phyloP scores from a whole-genome alignment of 257 asterid genomes.

The Primulina huaijiensis region DNA sequence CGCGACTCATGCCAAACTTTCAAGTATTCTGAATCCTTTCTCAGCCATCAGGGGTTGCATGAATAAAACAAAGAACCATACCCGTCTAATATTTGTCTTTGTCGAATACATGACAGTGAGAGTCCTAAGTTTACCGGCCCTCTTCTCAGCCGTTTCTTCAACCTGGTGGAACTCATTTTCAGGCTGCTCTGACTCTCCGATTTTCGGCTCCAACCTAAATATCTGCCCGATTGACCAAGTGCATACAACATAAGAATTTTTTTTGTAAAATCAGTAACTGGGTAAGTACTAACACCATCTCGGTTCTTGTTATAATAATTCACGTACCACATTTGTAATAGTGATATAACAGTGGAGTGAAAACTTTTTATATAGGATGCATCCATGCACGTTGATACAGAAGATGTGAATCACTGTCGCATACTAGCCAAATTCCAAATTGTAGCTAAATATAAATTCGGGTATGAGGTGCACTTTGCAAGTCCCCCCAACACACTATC shows the following conservation, averaged over 20 bases:
- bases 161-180: slow-evolving; percentile 36
- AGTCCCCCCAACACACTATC: too few species aligned
- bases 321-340: not conserved
- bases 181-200: slow-evolving; percentile 34
- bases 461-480: not conserved
- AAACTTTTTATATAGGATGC: too few species aligned
- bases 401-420: too few species aligned
- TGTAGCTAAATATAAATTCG: too few species aligned
- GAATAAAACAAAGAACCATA: slow-evolving; percentile 15
- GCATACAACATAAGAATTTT: not conserved
- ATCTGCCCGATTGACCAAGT: slow-evolving; percentile 39
- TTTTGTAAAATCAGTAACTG: not conserved
- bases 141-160: slow-evolving; percentile 43
- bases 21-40: not conserved
- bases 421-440: too few species aligned
- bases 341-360: not conserved
- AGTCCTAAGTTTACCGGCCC: slow-evolving; percentile 24
- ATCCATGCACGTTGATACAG: too few species aligned
- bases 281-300: not conserved
- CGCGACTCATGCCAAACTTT: not conserved
- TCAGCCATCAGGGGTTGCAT: not conserved
- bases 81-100: slow-evolving; percentile 50
- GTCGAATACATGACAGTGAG: slow-evolving; percentile 36
- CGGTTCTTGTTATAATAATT: not conserved
- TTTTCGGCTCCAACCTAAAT: slow-evolving; percentile 65